Evolutionary conservation across 306 rosid genomes (phyloP).

Genomic region (Quercus suber): DNA sequence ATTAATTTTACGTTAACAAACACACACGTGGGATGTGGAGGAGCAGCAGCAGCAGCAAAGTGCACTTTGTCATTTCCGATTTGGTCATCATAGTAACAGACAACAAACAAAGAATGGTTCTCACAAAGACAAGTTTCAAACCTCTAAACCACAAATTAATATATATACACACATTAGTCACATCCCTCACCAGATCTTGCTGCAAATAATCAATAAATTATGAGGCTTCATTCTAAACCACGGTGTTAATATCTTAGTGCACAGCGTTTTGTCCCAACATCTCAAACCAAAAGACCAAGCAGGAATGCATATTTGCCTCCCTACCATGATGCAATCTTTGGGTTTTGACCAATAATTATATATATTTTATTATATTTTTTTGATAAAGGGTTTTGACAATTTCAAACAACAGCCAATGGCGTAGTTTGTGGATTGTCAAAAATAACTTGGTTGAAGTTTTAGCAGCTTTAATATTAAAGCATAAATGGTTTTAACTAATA

Average conservation of each 20-base stretch:
- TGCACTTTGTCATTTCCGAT: background rate
- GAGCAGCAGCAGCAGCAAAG: background rate
- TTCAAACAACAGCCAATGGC: too few relatives aligned
- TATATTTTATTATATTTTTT: too few relatives aligned
- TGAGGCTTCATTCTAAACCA: background rate
- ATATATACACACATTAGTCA: background rate
- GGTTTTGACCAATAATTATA: too few relatives aligned
- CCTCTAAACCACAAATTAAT: background rate
- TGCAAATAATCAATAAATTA: background rate
- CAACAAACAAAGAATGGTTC: background rate
- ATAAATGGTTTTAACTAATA: background rate
- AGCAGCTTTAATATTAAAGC: background rate
- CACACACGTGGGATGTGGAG: background rate
- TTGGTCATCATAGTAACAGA: background rate
- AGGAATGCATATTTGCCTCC: too few relatives aligned
- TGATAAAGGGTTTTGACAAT: too few relatives aligned
- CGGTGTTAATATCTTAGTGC: background rate
- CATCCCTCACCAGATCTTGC: background rate
- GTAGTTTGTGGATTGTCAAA: too few relatives aligned
- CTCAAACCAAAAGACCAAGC: background rate
- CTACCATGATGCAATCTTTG: too few relatives aligned
- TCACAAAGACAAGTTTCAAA: background rate
- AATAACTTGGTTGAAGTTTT: too few relatives aligned
- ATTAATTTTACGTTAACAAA: background rate
- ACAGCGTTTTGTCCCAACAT: background rate